Evolutionary conservation across 2,329 filamentous ascomycete genomes (phyloP).

Genomic region (Neurospora crassa): DNA sequence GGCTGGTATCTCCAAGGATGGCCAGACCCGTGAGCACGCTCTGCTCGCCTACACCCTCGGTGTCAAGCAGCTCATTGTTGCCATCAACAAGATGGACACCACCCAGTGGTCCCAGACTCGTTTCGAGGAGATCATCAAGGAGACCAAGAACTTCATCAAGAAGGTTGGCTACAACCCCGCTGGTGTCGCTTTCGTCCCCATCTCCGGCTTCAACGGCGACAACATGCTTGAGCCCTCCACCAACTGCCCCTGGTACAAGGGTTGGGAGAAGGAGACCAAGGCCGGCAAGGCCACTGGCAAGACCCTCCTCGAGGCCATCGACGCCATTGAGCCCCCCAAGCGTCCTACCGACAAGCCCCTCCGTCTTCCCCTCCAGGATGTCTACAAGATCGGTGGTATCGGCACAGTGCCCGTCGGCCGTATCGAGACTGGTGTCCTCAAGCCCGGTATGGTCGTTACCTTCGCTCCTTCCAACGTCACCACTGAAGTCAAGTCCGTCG

Average conservation of each 20-base stretch:
- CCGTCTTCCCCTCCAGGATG: slow-evolving; percentile 99
- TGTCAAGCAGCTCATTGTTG: slow-evolving; percentile 99
- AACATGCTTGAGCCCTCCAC: slow-evolving; percentile 89
- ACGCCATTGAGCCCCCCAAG: slow-evolving; percentile 83
- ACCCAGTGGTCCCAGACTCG: slow-evolving; percentile 95
- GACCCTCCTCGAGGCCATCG: slow-evolving; percentile 98
- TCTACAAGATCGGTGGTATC: slow-evolving; percentile 99
- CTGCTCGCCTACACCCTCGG: slow-evolving; percentile 99
- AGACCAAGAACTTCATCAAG: slow-evolving; percentile 99
- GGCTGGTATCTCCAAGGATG: slow-evolving; percentile 99
- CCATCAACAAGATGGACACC: slow-evolving; percentile 99
- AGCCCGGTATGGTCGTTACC: slow-evolving; percentile 88
- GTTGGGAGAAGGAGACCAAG: slow-evolving; percentile 99
- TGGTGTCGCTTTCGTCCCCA: slow-evolving; percentile 94
- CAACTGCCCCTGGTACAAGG: slow-evolving; percentile 99
- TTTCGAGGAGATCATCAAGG: slow-evolving; percentile 99
- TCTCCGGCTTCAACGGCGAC: slow-evolving; percentile 99
- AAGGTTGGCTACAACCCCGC: slow-evolving; percentile 99
- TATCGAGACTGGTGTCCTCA: slow-evolving; percentile 99
- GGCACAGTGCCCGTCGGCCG: slow-evolving; percentile 99
- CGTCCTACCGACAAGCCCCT: slow-evolving; percentile 99
- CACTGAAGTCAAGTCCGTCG: slow-evolving; percentile 99
- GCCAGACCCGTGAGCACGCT: slow-evolving; percentile 99
- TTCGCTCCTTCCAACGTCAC: slow-evolving; percentile 98
- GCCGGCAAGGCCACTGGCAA: slow-evolving; percentile 77